A percentile compares a stretch with the other conserved stretches of the same genome.
Evolutionary conservation across 306 rosid genomes (phyloP).

Genomic region (Dryas octopetala): DNA sequence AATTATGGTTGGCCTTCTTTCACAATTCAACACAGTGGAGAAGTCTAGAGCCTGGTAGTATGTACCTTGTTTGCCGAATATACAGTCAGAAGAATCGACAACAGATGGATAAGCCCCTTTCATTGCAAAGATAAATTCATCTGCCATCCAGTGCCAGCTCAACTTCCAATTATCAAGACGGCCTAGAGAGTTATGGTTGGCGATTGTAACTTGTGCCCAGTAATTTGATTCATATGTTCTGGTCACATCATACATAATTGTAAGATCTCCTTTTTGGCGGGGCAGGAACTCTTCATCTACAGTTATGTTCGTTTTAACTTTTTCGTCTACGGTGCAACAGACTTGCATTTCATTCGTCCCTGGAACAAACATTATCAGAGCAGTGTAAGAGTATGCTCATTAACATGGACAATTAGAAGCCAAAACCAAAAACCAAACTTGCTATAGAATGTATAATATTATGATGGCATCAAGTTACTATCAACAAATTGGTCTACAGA

Average conservation of each 20-base stretch:
- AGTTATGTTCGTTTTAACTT: slow-evolving; percentile 55
- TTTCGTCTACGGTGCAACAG: slow-evolving; percentile 63
- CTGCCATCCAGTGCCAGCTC: slow-evolving; percentile 94
- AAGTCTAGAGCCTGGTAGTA: slow-evolving; percentile 57
- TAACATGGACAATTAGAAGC: neutral
- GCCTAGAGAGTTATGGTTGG: slow-evolving; percentile 85
- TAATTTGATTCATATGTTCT: slow-evolving; percentile 62
- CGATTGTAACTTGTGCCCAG: slow-evolving; percentile 77
- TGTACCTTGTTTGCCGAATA: slow-evolving; percentile 67
- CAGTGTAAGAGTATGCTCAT: slow-evolving; percentile 5
- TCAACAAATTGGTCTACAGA: neutral
- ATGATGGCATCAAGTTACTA: neutral
- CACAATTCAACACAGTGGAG: slow-evolving; percentile 69
- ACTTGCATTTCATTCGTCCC: slow-evolving; percentile 60
- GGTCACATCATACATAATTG: slow-evolving; percentile 85
- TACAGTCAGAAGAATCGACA: slow-evolving; percentile 75
- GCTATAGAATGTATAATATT: neutral
- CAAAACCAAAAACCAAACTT: slow-evolving; percentile 10
- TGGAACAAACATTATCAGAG: slow-evolving; percentile 23
- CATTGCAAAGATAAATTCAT: slow-evolving; percentile 75
- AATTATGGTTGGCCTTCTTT: slow-evolving; percentile 69
- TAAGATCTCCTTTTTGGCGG: slow-evolving; percentile 84
- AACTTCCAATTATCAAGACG: slow-evolving; percentile 93
- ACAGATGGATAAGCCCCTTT: slow-evolving; percentile 87
- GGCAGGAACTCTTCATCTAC: slow-evolving; percentile 55